A percentile compares a stretch with the other conserved stretches of the same genome.
Evolutionary conservation across 441 rosid genomes (phyloP).

Genomic region (Eruca vesicaria): DNA sequence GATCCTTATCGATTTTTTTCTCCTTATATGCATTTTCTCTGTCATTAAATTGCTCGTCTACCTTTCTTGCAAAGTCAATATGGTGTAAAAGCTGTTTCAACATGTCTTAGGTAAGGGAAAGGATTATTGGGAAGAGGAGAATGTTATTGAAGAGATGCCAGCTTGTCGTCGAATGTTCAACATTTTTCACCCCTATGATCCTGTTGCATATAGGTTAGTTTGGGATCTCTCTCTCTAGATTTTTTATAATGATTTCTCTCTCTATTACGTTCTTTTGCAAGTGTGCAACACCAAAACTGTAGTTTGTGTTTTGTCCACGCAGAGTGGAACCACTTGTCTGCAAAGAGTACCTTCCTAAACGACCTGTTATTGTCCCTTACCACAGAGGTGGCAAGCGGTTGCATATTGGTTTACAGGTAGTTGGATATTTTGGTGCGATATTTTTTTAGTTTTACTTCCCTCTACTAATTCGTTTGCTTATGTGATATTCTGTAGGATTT

Average conservation of each 20-base stretch:
- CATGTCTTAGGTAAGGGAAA: conserved; percentile 71
- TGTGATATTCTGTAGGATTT: conserved; percentile 57
- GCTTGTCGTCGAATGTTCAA: conserved; percentile 96
- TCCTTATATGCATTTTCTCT: not conserved
- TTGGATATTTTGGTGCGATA: not conserved
- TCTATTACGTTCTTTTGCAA: not conserved
- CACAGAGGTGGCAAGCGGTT: conserved; percentile 97
- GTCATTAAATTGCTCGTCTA: not conserved
- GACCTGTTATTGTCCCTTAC: conserved; percentile 93
- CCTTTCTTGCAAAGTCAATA: not conserved
- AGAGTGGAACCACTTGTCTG: conserved; percentile 97
- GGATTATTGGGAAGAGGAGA: conserved; percentile 88
- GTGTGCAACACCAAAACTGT: conserved; percentile 16
- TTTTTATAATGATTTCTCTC: not conserved
- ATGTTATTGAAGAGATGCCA: conserved; percentile 87
- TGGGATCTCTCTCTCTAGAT: not conserved
- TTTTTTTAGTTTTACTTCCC: not conserved
- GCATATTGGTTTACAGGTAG: conserved; percentile 93
- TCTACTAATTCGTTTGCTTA: not conserved
- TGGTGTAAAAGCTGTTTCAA: conserved; percentile 8
- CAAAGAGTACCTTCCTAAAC: conserved; percentile 62
- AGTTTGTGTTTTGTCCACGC: conserved; percentile 27
- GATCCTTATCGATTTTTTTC: not conserved
- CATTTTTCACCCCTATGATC: conserved; percentile 97
- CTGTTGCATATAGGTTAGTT: conserved; percentile 95